phyloP scores from a whole-genome alignment of 352 stramenopile species.

The Phytophthora sojae region DNA sequence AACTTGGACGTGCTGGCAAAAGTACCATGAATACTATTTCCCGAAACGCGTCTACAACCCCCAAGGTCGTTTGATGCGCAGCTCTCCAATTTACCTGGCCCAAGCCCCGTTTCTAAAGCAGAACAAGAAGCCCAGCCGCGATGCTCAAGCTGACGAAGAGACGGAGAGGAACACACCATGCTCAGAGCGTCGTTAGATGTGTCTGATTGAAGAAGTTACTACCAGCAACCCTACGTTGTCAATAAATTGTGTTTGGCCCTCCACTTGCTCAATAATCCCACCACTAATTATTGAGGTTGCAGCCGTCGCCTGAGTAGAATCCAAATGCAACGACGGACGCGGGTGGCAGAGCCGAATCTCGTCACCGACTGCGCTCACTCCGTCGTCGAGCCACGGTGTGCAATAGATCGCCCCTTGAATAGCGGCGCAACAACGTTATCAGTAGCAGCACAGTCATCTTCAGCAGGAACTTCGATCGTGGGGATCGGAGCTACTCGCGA shows the following conservation, averaged over 20 bases:
- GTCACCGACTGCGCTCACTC: no score
- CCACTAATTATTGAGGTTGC: no score
- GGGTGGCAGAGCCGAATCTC: no score
- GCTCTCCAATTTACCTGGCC: slow-evolving; percentile 4
- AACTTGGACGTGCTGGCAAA: slow-evolving; percentile 7
- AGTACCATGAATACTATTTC: slow-evolving; percentile 12
- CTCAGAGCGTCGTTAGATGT: neutral
- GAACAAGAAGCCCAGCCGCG: neutral
- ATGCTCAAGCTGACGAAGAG: no score
- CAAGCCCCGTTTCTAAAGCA: slow-evolving; percentile 13
- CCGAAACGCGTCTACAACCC: neutral
- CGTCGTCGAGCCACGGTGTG: no score
- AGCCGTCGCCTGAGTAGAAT: no score
- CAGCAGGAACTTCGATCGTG: no score
- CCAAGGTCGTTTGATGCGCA: slow-evolving; percentile 5
- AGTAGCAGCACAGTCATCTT: no score
- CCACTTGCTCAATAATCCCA: neutral
- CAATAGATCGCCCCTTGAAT: no score
- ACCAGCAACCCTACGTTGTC: neutral
- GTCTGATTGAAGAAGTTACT: neutral
- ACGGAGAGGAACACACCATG: neutral
- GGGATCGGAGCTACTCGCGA: no score
- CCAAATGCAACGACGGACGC: no score
- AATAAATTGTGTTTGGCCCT: neutral
- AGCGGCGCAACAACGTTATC: no score